Percentiles rank a stretch among this genome's conserved stretches.
Conservation (phyloP, 2,329 filamentous ascomycete species). For the Cercospora beticola region DNA sequence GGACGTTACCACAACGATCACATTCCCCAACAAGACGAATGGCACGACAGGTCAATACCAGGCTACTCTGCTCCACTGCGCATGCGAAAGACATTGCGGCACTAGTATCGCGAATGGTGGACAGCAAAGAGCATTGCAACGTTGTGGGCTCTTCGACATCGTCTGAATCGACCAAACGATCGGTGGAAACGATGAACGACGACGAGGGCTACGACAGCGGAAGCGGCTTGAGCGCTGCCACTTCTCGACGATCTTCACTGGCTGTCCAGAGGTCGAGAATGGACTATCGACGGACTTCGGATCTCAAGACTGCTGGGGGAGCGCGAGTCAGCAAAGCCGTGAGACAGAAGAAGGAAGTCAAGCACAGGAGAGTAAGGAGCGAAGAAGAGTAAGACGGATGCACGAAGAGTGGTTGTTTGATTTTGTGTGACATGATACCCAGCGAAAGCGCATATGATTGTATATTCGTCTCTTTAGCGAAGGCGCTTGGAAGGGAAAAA, state of each 20-base stretch:
- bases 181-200: slow-evolving; percentile 14
- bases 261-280: slow-evolving; percentile 20
- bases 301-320: slow-evolving; percentile 25
- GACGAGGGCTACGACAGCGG: slow-evolving; percentile 34
- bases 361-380: slow-evolving; percentile 23
- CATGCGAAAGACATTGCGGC: slow-evolving; percentile 44
- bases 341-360: slow-evolving; percentile 26
- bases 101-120: slow-evolving; percentile 46
- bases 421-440: not conserved
- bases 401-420: slow-evolving; percentile 3
- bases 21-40: slow-evolving; percentile 41
- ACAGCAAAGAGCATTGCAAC: slow-evolving; percentile 44
- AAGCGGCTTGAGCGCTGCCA: slow-evolving; percentile 11
- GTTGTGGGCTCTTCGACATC: slow-evolving; percentile 14
- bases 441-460: not conserved
- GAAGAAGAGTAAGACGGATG: slow-evolving; percentile 20
- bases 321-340: slow-evolving; percentile 33
- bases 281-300: slow-evolving; percentile 27
- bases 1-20: slow-evolving; percentile 22
- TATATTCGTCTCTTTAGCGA: slow-evolving; percentile 15
- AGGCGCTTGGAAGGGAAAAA: slow-evolving; percentile 17
- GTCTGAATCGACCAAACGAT: not conserved
- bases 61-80: slow-evolving; percentile 42
- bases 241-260: slow-evolving; percentile 27
- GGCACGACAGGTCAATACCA: slow-evolving; percentile 44